A percentile compares a stretch with the other conserved stretches of the same genome.
Evolutionary conservation across 164 flowering plant species (phyloP).

Genomic region (Tetrastigma voinierianum): DNA sequence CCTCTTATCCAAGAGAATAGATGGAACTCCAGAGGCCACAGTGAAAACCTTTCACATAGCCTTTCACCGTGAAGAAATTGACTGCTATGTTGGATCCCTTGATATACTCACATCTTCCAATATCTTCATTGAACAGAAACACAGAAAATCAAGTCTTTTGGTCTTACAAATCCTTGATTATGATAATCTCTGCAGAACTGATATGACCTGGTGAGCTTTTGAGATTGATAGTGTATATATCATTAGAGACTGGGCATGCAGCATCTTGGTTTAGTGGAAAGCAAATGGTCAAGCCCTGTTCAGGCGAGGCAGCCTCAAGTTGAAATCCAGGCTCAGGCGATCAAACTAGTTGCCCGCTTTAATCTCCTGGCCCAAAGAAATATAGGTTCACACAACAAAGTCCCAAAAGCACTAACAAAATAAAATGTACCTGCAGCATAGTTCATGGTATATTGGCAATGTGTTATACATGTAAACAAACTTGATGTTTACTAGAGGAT

Average conservation of each 20-base stretch:
- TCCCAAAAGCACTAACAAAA: not conserved
- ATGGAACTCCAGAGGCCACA: slow-evolving; percentile 98
- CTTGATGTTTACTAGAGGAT: no score
- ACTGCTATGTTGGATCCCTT: slow-evolving; percentile 26
- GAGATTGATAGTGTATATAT: slow-evolving; percentile 66
- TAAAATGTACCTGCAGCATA: not conserved
- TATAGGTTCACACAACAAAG: not conserved
- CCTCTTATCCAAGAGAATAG: slow-evolving; percentile 58
- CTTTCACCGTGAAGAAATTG: slow-evolving; percentile 71
- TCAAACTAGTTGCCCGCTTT: slow-evolving; percentile 92
- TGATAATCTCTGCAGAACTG: slow-evolving; percentile 86
- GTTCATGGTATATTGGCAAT: no score
- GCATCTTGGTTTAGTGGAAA: slow-evolving; percentile 65
- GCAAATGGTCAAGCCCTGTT: slow-evolving; percentile 89
- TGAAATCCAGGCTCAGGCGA: slow-evolving; percentile 89
- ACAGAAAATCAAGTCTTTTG: slow-evolving; percentile 69
- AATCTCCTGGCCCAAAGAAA: slow-evolving; percentile 51
- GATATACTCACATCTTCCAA: slow-evolving; percentile 20
- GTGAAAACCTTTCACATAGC: slow-evolving; percentile 88
- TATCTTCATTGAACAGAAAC: slow-evolving; percentile 86
- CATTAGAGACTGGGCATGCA: slow-evolving; percentile 65
- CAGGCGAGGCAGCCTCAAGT: slow-evolving; percentile 97
- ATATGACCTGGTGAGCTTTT: slow-evolving; percentile 26
- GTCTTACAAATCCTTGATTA: slow-evolving; percentile 54
- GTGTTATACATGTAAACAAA: no score